Evolutionary conservation across 1,139 yeast species (phyloP).

Genomic region (Zygoascus meyerae): DNA sequence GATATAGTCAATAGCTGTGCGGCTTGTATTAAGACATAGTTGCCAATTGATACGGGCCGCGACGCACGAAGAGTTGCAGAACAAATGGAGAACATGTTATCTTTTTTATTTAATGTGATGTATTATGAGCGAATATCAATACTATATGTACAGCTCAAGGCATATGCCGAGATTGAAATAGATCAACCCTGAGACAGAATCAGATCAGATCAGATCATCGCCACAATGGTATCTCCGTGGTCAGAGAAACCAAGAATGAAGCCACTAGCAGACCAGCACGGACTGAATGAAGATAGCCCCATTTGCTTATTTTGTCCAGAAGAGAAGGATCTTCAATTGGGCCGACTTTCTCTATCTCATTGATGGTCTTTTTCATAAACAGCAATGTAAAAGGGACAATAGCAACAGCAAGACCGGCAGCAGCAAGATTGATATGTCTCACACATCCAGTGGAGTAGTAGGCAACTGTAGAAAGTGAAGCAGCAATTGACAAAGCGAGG

Average conservation of each 20-base stretch:
- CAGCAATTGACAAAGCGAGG: not conserved
- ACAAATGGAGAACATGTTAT: too few species aligned
- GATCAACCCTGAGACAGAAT: too few species aligned
- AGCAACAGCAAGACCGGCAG: constrained; percentile 1
- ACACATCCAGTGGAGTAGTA: not conserved
- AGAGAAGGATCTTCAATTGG: not conserved
- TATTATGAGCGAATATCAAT: too few species aligned
- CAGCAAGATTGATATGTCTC: not conserved
- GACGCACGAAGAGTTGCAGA: too few species aligned
- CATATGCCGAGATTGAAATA: too few species aligned
- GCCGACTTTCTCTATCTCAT: not conserved
- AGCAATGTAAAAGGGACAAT: not conserved
- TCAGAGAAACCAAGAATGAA: not conserved
- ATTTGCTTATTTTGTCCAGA: not conserved
- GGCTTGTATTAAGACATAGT: too few species aligned
- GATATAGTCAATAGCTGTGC: too few species aligned
- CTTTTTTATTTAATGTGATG: too few species aligned
- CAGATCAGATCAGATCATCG: too few species aligned
- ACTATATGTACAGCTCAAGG: too few species aligned
- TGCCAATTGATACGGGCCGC: too few species aligned
- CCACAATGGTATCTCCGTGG: not conserved
- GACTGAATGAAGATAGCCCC: not conserved
- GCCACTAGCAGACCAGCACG: not conserved
- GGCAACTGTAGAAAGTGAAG: not conserved
- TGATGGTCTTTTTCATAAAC: not conserved